These are phyloP conservation scores for Paramecium pentaurelia DNA, from an alignment of 73 alveolate genomes.

Conservation along the genomic window DNA sequence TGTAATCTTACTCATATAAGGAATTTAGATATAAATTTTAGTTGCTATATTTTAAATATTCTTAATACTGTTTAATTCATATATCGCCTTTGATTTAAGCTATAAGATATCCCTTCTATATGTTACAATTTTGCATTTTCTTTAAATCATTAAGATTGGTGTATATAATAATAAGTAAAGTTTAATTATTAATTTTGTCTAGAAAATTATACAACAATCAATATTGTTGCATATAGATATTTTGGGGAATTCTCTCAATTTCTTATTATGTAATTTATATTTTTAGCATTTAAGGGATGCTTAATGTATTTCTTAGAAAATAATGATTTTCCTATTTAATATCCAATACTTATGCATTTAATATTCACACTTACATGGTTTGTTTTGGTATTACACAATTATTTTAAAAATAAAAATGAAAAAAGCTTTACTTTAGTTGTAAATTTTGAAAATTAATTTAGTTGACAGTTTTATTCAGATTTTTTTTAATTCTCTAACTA, in stretches of 20 bases:
- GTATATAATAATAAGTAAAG: conserved; percentile 39
- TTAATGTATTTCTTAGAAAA: not conserved
- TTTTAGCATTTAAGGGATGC: not conserved
- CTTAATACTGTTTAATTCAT: conserved; percentile 32
- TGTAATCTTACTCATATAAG: not conserved
- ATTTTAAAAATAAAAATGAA: not conserved
- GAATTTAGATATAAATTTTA: not conserved
- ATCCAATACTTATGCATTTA: not conserved
- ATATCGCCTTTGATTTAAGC: conserved; percentile 14
- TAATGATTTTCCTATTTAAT: not conserved
- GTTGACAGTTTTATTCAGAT: not conserved
- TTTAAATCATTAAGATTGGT: not conserved
- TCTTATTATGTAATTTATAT: not conserved
- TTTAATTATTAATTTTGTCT: not conserved
- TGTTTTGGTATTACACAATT: not conserved
- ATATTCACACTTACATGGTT: not conserved
- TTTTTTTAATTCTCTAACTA: not conserved
- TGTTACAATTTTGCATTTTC: conserved; percentile 4
- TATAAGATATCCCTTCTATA: not conserved
- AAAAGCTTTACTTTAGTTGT: not conserved
- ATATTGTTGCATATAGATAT: not conserved
- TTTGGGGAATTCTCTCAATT: not conserved
- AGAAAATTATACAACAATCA: not conserved
- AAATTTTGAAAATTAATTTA: not conserved
- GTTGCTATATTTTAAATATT: conserved; percentile 8